Base-by-base conservation (phyloP, 805 yeast genomes). In the Kodamaea nitidulidarum region DNA sequence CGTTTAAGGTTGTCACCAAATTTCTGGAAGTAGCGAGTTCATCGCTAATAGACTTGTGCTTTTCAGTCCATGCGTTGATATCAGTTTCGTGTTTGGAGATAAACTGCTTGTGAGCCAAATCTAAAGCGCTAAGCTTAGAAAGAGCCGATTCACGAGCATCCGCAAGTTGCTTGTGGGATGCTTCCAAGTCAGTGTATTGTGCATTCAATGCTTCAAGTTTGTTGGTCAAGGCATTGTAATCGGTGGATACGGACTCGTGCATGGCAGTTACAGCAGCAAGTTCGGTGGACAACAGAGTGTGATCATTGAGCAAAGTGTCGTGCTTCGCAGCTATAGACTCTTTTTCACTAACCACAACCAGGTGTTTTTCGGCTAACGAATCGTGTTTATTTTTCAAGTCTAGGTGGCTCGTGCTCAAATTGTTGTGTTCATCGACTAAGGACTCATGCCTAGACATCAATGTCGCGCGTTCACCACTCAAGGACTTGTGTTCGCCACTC, bases 221-320 rank as follows among this genome's bases (percentile, higher is more conserved):
- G 5, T 8, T n/a, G n/a, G n/a, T n/a, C n/a, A n/a, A n/a, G n/a
- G n/a, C 22, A 20, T 5, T 6, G 8, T 20, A 50, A 14, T 17
- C 36, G 18, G 36, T 17, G 29, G 25, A 31, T 10, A 15, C 17
- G 5, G 31, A 12, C 8, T 20, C 22, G 10, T 28, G 16, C 5
- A 6, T 28, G 10, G 31, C 9, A 17, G 36, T 32, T n/a, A n/a
- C n/a, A n/a, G n/a, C n/a, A n/a, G n/a, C n/a, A n/a, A n/a, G n/a
- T n/a, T n/a, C n/a, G n/a, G n/a, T n/a, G n/a, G n/a, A n/a, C 36
- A 38, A 38, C 22, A 18, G 16, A 25, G 26, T 12, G 11, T 38
- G 40, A 4, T 31, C 40, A 17, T 26, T 8, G 20, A 18, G 8
- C 31, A 28, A 28, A 8, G 22, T 20, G 22, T 20, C 22, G 22